phyloP scores from a whole-genome alignment of 306 rosid genomes.

The Erythrophleum fordii region DNA sequence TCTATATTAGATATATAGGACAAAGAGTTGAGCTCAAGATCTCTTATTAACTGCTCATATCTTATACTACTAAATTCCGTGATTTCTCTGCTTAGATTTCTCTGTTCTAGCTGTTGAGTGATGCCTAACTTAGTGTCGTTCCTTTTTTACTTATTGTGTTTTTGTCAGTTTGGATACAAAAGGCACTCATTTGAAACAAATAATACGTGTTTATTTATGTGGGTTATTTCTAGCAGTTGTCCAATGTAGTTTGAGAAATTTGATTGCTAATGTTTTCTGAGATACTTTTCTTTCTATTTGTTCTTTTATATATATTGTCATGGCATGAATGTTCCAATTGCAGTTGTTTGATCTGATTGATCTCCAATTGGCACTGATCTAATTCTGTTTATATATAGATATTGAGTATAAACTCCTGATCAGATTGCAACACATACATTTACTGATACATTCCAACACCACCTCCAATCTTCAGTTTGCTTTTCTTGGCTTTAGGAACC shows the following conservation, averaged over 20 bases:
- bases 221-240: too few relatives aligned
- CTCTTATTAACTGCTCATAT: background rate
- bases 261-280: background rate
- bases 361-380: background rate
- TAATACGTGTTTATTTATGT: too few relatives aligned
- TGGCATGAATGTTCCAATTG: slow-evolving; percentile 12
- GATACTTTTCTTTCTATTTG: background rate
- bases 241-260: background rate
- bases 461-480: background rate
- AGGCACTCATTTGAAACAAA: background rate
- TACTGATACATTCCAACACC: background rate
- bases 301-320: background rate
- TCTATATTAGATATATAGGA: background rate
- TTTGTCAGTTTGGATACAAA: background rate
- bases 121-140: background rate
- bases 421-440: too few relatives aligned
- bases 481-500: background rate
- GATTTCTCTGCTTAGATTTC: background rate
- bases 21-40: background rate
- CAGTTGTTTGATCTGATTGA: slow-evolving; percentile 22
- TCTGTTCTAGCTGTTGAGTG: background rate
- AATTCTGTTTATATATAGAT: background rate
- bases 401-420: background rate
- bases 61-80: background rate
- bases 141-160: background rate